Evolutionary conservation across 2,329 filamentous ascomycete genomes (phyloP).

Genomic region (Eurotiales sp.): DNA sequence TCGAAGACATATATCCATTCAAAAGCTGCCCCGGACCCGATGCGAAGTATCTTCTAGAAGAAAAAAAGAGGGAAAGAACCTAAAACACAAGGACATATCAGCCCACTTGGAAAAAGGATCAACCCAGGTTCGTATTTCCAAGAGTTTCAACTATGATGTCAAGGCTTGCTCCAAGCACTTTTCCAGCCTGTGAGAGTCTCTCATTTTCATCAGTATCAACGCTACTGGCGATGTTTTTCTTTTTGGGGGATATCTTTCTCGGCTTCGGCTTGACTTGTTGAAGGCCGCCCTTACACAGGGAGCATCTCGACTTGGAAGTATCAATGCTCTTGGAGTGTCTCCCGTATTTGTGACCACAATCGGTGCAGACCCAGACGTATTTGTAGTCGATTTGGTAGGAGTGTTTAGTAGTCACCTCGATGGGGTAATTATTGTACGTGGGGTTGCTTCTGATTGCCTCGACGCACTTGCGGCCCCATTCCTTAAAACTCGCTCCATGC

Average conservation of each 20-base stretch:
- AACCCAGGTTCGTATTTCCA: slow-evolving; percentile 2
- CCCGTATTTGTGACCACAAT: slow-evolving; percentile 70
- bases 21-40: slow-evolving; percentile 2
- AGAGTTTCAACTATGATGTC: slow-evolving; percentile 11
- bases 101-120: background rate
- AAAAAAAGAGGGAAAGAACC: background rate
- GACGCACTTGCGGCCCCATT: slow-evolving; percentile 52
- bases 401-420: slow-evolving; percentile 86
- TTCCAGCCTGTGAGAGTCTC: background rate
- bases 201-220: background rate
- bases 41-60: background rate
- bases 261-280: slow-evolving; percentile 78
- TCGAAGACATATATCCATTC: background rate
- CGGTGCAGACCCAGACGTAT: slow-evolving; percentile 76
- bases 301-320: slow-evolving; percentile 66
- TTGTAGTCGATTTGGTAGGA: slow-evolving; percentile 87
- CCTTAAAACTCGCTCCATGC: slow-evolving; percentile 80
- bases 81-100: too few relatives aligned
- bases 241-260: slow-evolving; percentile 8
- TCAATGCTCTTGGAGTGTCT: slow-evolving; percentile 85
- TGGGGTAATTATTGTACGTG: slow-evolving; percentile 57
- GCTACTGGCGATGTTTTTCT: background rate
- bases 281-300: slow-evolving; percentile 66
- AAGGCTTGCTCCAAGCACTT: background rate
- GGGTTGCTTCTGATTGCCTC: slow-evolving; percentile 36